A percentile compares a stretch with the other conserved stretches of the same genome.
phyloP scores from a whole-genome alignment of 352 stramenopile species.

The Lagenidium sp. region DNA sequence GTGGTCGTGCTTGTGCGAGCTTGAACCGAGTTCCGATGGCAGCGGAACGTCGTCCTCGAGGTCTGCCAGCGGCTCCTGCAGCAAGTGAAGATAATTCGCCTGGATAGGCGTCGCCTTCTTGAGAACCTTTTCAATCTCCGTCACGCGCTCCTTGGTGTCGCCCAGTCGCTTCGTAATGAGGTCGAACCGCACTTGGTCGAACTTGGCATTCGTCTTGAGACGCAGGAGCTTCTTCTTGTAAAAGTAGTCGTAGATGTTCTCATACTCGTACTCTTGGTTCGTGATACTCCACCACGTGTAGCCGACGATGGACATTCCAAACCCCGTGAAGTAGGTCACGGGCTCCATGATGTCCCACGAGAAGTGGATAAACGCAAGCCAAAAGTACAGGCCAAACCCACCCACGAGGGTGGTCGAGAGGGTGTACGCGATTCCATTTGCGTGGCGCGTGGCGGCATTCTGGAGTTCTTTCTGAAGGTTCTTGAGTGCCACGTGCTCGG shows the following conservation, averaged over 20 bases:
- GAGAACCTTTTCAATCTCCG: conserved; percentile 47
- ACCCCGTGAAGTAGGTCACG: conserved; percentile 85
- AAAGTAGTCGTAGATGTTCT: conserved; percentile 83
- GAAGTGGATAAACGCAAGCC: conserved; percentile 84
- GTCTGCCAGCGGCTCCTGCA: too few species aligned
- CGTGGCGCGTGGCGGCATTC: conserved; percentile 41
- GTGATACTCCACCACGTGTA: conserved; percentile 83
- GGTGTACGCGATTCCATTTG: conserved; percentile 40
- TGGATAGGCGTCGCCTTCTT: conserved; percentile 54
- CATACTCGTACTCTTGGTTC: conserved; percentile 85
- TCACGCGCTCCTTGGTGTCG: conserved; percentile 27
- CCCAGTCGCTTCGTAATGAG: conserved; percentile 27
- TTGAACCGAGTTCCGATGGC: too few species aligned
- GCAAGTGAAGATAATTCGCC: conserved; percentile 56
- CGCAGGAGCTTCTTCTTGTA: conserved; percentile 54
- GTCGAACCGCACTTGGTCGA: conserved; percentile 41
- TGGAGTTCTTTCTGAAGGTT: conserved; percentile 62
- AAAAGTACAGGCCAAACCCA: conserved; percentile 81
- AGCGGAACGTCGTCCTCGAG: too few species aligned
- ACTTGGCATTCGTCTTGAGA: conserved; percentile 45
- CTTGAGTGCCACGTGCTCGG: conserved; percentile 52
- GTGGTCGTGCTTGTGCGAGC: too few species aligned
- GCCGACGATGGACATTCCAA: conserved; percentile 62
- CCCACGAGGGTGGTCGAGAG: conserved; percentile 58
- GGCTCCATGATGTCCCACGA: conserved; percentile 89